Percentiles rank a stretch among this genome's conserved stretches.
phyloP scores from a whole-genome alignment of 2,329 filamentous ascomycete genomes.

The Cryphonectria japonica region DNA sequence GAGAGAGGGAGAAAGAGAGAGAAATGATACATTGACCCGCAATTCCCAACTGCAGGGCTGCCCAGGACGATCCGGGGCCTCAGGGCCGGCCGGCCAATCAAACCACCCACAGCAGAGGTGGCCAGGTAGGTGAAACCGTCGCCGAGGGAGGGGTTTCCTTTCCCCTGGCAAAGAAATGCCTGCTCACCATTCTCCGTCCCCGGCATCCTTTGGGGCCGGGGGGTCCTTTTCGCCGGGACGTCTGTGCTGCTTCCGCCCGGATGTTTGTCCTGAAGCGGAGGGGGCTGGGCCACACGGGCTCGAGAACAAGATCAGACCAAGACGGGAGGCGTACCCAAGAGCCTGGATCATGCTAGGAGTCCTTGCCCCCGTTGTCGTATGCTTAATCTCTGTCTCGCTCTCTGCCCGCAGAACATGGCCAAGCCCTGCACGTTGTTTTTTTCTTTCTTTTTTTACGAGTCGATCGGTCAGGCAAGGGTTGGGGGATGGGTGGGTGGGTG shows the following conservation, averaged over 20 bases:
- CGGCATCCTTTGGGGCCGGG: not conserved
- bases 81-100: not conserved
- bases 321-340: constrained; percentile 1
- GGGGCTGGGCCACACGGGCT: not conserved
- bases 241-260: constrained; percentile 8
- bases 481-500: not conserved
- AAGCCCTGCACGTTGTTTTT: not conserved
- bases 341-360: not conserved
- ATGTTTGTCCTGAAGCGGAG: not conserved
- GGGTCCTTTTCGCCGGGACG: not conserved
- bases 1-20: no score
- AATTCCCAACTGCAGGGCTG: not conserved
- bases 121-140: not conserved
- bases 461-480: not conserved
- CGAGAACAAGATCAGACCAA: not conserved
- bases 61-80: not conserved
- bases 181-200: not conserved
- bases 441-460: not conserved
- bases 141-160: not conserved
- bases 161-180: not conserved
- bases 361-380: not conserved
- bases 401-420: not conserved
- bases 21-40: not conserved
- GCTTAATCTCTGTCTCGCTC: not conserved
- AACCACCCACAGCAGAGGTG: not conserved